Evolutionary conservation across 2,329 filamentous ascomycete genomes (phyloP).

Genomic region (Exophiala lecanii-corni): DNA sequence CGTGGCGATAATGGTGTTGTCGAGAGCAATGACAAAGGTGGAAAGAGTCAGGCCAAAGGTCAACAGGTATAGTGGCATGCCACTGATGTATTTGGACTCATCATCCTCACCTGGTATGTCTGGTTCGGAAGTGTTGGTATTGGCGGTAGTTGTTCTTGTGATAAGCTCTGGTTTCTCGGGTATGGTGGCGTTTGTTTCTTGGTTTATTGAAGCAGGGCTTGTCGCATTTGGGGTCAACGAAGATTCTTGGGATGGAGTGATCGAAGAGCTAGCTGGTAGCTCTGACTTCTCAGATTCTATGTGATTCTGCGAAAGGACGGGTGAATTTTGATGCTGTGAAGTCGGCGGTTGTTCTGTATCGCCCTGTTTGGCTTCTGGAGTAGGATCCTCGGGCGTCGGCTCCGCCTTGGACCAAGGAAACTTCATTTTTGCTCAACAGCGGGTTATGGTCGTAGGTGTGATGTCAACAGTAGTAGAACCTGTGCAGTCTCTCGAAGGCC

Average conservation of each 20-base stretch:
- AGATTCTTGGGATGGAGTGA: background rate
- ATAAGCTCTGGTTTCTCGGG: background rate
- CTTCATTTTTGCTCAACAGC: constrained; percentile 17
- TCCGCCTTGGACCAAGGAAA: constrained; percentile 19
- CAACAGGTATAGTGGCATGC: constrained; percentile 21
- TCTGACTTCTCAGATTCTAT: too few species aligned
- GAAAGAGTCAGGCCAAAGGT: constrained; percentile 27
- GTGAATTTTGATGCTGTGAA: too few species aligned
- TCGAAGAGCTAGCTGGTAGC: too few species aligned
- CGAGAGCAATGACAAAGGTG: constrained; percentile 29
- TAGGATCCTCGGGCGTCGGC: too few species aligned
- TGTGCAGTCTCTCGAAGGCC: too few species aligned
- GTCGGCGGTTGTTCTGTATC: background rate
- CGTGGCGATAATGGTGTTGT: constrained; percentile 30
- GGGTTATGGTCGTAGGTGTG: too few species aligned
- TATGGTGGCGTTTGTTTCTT: background rate
- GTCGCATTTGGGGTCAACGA: background rate
- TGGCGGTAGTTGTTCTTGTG: constrained; percentile 8
- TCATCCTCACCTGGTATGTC: constrained; percentile 23
- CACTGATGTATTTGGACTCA: constrained; percentile 25
- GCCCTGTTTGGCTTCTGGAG: too few species aligned
- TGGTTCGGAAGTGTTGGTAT: constrained; percentile 14
- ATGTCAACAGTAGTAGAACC: too few species aligned
- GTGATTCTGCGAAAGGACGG: too few species aligned
- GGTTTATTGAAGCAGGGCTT: constrained; percentile 3